Conservation (phyloP, 768 basidiomycete species). For the Agrocybe chaxingu region DNA sequence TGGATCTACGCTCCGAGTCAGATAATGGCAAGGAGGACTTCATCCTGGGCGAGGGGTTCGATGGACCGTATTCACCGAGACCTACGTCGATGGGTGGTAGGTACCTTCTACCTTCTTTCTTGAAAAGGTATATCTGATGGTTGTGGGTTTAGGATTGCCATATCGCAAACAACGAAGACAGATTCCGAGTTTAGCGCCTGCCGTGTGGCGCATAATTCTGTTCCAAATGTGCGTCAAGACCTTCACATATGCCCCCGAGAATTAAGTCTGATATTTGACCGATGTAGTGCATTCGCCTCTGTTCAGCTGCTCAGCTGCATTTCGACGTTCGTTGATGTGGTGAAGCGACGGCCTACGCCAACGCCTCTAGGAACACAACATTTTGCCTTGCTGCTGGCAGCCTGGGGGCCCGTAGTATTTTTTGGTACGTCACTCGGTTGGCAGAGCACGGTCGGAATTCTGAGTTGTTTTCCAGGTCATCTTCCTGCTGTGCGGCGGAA, state of each 20-base stretch:
- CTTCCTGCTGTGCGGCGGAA: slow-evolving; percentile 34
- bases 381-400: slow-evolving; percentile 53
- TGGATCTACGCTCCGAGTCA: neutral
- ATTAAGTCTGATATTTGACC: neutral
- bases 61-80: neutral
- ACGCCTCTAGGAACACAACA: slow-evolving; percentile 65
- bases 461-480: slow-evolving; percentile 25
- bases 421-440: slow-evolving; percentile 38
- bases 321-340: slow-evolving; percentile 51
- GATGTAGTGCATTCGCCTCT: slow-evolving; percentile 37
- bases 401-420: slow-evolving; percentile 56
- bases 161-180: slow-evolving; percentile 20
- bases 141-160: slow-evolving; percentile 7
- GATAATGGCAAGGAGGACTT: neutral
- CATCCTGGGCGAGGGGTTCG: neutral
- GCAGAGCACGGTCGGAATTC: too few species aligned
- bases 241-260: neutral
- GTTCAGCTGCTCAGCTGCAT: slow-evolving; percentile 48
- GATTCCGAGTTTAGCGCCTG: slow-evolving; percentile 32
- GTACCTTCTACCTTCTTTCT: neutral
- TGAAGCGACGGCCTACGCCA: slow-evolving; percentile 31
- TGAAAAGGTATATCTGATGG: slow-evolving; percentile 2
- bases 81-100: neutral
- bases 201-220: slow-evolving; percentile 49
- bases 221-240: slow-evolving; percentile 48